Evolutionary conservation across 805 yeast species (phyloP).

Genomic region (Yamadazyma sp.): DNA sequence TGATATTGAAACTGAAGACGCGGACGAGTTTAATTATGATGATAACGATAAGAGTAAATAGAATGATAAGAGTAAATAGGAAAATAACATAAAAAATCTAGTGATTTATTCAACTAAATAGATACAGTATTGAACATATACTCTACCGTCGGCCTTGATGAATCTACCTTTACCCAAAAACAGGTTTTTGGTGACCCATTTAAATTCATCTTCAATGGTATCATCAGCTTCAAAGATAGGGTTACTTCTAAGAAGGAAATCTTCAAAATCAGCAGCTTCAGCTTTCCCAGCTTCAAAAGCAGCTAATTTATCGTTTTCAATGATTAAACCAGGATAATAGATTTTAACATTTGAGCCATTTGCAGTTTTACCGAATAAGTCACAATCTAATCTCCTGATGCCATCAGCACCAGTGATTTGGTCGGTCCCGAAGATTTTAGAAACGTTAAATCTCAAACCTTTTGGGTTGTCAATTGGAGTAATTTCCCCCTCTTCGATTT

Average conservation of each 20-base stretch:
- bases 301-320: conserved; percentile 29
- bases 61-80: too few species aligned
- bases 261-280: conserved; percentile 37
- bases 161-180: conserved; percentile 61
- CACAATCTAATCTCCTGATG: conserved; percentile 44
- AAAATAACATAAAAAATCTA: too few species aligned
- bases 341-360: conserved; percentile 42
- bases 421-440: conserved; percentile 42
- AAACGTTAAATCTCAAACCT: conserved; percentile 29
- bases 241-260: conserved; percentile 47
- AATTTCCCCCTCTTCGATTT: conserved; percentile 26
- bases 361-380: conserved; percentile 43
- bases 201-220: conserved; percentile 38
- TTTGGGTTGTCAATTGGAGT: conserved; percentile 27
- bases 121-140: conserved; percentile 55
- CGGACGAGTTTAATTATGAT: conserved; percentile 3
- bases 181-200: conserved; percentile 51
- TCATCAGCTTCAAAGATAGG: conserved; percentile 45
- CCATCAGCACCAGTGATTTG: conserved; percentile 36
- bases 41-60: too few species aligned
- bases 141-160: conserved; percentile 43
- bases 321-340: conserved; percentile 48
- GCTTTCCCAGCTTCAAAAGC: conserved; percentile 28
- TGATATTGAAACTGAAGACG: conserved; percentile 61
- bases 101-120: conserved; percentile 36